phyloP scores from a whole-genome alignment of 768 basidiomycete genomes.

The Collybia sp. region DNA sequence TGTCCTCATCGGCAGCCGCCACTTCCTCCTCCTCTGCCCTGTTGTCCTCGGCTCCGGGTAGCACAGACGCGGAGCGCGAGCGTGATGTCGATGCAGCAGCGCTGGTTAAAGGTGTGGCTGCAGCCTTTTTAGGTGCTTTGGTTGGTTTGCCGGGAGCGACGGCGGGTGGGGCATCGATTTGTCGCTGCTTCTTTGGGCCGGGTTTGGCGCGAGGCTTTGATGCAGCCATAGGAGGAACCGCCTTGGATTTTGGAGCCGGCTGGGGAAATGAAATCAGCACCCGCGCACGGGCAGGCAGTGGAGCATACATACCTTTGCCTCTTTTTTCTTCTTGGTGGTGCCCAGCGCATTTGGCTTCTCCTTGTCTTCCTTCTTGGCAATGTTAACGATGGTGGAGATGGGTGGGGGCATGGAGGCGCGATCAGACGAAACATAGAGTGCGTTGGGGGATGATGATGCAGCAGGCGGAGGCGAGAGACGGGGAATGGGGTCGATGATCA shows the following conservation, averaged over 20 bases:
- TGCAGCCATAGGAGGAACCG: constrained; percentile 9
- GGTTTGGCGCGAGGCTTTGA: constrained; percentile 24
- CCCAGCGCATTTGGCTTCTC: constrained; percentile 13
- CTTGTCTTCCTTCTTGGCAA: constrained; percentile 15
- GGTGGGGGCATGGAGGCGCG: constrained; percentile 61
- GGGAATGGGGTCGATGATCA: too few species aligned
- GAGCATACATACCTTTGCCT: constrained; percentile 31
- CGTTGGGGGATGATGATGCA: constrained; percentile 9
- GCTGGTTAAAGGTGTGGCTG: constrained; percentile 8
- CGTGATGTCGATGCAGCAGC: constrained; percentile 33
- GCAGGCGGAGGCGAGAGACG: too few species aligned
- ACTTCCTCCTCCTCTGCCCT: constrained; percentile 45
- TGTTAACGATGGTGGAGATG: constrained; percentile 15
- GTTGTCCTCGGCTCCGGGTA: constrained; percentile 46
- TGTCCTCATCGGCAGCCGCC: constrained; percentile 50
- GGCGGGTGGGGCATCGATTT: constrained; percentile 10
- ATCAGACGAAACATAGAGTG: constrained; percentile 23
- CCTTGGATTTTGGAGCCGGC: constrained; percentile 17
- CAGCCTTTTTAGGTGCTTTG: constrained; percentile 24
- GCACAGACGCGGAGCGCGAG: constrained; percentile 68
- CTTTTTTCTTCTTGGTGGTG: constrained; percentile 36
- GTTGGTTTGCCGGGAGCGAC: constrained; percentile 14
- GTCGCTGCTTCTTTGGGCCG: constrained; percentile 25
- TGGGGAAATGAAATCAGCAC: constrained; percentile 11
- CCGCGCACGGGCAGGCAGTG: not conserved